Evolutionary conservation across 208 protist species (phyloP).

Genomic region (Wallacemonas sp.): DNA sequence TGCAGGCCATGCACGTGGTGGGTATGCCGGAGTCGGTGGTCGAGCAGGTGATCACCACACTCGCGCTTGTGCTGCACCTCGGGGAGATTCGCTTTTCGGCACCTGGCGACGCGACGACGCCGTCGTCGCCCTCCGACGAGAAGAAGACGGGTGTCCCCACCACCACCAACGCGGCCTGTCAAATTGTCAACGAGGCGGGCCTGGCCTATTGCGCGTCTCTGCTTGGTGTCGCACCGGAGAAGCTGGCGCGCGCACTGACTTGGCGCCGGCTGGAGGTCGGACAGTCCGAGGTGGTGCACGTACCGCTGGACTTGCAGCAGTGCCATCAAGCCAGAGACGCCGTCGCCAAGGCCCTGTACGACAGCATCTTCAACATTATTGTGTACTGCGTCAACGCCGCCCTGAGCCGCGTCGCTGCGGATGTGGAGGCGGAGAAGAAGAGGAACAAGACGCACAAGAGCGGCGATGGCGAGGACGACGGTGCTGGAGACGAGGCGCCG

Average conservation of each 20-base stretch:
- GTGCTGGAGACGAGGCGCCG: no score
- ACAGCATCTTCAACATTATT: conserved; percentile 95
- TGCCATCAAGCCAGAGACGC: conserved; percentile 92
- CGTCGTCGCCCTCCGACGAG: neutral
- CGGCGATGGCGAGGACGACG: neutral
- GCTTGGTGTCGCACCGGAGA: conserved; percentile 49
- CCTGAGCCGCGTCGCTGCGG: conserved; percentile 39
- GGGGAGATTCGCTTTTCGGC: conserved; percentile 93
- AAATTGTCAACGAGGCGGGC: conserved; percentile 26
- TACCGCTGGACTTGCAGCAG: conserved; percentile 75
- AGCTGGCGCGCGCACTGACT: conserved; percentile 62
- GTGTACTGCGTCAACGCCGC: conserved; percentile 94
- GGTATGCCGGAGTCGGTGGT: conserved; percentile 81
- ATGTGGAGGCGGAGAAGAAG: conserved; percentile 8
- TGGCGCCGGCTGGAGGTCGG: conserved; percentile 67
- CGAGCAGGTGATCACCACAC: conserved; percentile 69
- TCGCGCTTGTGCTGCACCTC: conserved; percentile 94
- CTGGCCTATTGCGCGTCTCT: conserved; percentile 55
- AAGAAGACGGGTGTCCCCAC: no score
- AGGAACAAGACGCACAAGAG: neutral
- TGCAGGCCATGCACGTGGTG: conserved; percentile 92
- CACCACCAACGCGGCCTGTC: conserved; percentile 3
- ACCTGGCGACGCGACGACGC: conserved; percentile 5
- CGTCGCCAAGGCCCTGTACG: conserved; percentile 95
- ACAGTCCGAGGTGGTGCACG: conserved; percentile 58